Evolutionary conservation across 2,329 filamentous ascomycete genomes (phyloP).

Genomic region (Aureobasidium sp.): DNA sequence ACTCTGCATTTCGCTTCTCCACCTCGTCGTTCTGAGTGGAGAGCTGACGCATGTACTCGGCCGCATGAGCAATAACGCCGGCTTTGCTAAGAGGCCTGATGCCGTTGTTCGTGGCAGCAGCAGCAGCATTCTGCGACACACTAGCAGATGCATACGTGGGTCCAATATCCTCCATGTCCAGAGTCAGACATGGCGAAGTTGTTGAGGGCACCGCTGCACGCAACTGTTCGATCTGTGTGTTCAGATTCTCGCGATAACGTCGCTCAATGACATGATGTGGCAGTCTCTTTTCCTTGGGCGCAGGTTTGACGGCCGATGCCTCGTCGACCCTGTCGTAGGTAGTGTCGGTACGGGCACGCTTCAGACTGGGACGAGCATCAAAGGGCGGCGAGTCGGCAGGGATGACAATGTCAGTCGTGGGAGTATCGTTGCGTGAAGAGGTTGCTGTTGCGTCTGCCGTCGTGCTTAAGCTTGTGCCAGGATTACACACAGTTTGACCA

Average conservation of each 20-base stretch:
- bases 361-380: slow-evolving; percentile 6
- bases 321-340: neutral
- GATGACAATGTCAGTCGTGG: slow-evolving; percentile 5
- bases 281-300: slow-evolving; percentile 10
- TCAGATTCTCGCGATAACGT: slow-evolving; percentile 41
- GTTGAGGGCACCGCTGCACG: slow-evolving; percentile 34
- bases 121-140: neutral
- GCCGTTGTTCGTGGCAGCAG: slow-evolving; percentile 22
- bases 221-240: slow-evolving; percentile 39
- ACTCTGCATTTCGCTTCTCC: slow-evolving; percentile 32
- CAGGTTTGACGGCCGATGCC: neutral
- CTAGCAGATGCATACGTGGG: slow-evolving; percentile 6
- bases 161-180: slow-evolving; percentile 39
- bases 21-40: slow-evolving; percentile 37
- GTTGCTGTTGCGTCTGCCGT: neutral
- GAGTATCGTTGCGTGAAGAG: neutral
- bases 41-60: slow-evolving; percentile 41
- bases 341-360: slow-evolving; percentile 11
- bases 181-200: slow-evolving; percentile 29
- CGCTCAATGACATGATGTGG: slow-evolving; percentile 40
- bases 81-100: slow-evolving; percentile 38
- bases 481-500: slow-evolving; percentile 13
- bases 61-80: slow-evolving; percentile 40
- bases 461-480: slow-evolving; percentile 3
- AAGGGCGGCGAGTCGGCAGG: slow-evolving; percentile 11